Base-by-base conservation (phyloP, 2,329 filamentous ascomycete species). In the Fusarium sp. region DNA sequence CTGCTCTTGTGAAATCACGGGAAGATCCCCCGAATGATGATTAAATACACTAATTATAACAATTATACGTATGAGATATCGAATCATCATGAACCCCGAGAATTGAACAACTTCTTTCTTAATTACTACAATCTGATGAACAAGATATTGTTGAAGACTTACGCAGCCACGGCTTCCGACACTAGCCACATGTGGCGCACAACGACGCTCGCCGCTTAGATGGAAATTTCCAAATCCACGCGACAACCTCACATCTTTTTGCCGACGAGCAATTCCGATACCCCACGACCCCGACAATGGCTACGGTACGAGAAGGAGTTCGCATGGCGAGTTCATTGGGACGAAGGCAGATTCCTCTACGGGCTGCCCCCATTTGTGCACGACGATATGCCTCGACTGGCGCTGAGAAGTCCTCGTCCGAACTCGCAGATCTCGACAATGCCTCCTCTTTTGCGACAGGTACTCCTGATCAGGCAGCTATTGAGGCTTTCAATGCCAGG, bases 311-410 rank as follows among this genome's bases (percentile, higher is more conserved):
- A 58, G 79, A 82, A 67, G 77, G 80, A 58, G 74, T 76, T 72
- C 81, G 81, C 67, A 46, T 78, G 62, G 76, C 76, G 67, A 75
- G 77, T 59, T 70, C 65, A 56, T 56, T 80, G 59, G 71, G 76
- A 44, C 70, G 72, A 56, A 74, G 72, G 56, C 74, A 75, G 62
- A 51, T 79, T 42, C 57, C 68, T 31, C 59, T 75, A 40, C 70
- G 73, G 42, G 51, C 73, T 26, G 61, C 60, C 16, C 69, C 72
- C 26, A 49, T 72, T 36, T 76, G 74, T 67, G 69, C 69, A 36
- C 77, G 77, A 61, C 79, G 83, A 77, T 84, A 82, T 73, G 80
- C 80, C 59, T 86, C 85, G n/a, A 83, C 82, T 45, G 78, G 81
- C 63, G 79, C 79, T 13, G 75, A 76, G 51, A 79, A 80, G 69